These are phyloP conservation scores for Pyrenophora tritici-repentis DNA, from an alignment of 2,329 filamentous ascomycete genomes.

Conservation along the genomic window DNA sequence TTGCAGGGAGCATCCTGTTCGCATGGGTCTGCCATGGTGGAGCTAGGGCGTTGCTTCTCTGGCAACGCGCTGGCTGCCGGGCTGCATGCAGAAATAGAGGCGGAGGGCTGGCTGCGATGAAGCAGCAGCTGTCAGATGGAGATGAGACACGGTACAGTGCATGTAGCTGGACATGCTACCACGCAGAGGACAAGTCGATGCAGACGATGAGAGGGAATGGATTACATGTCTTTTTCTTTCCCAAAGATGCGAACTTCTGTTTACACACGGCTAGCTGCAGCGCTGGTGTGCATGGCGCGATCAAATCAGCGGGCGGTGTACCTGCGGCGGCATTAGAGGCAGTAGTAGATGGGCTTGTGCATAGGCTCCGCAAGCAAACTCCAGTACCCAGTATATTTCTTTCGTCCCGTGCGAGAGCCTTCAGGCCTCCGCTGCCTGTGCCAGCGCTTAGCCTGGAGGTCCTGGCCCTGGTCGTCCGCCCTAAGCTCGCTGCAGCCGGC, in stretches of 20 bases:
- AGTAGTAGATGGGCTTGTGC: slow-evolving; percentile 19
- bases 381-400: slow-evolving; percentile 15
- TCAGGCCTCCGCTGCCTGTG: slow-evolving; percentile 31
- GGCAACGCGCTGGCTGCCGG: slow-evolving; percentile 28
- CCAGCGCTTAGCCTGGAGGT: slow-evolving; percentile 30
- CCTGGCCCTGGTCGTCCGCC: slow-evolving; percentile 30
- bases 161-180: neutral
- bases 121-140: slow-evolving; percentile 22
- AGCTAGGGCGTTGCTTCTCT: slow-evolving; percentile 24
- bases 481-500: slow-evolving; percentile 35
- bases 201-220: no score
- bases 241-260: slow-evolving; percentile 17
- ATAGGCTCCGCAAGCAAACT: slow-evolving; percentile 25
- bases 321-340: slow-evolving; percentile 20
- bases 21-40: slow-evolving; percentile 28
- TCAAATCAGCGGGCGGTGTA: slow-evolving; percentile 21
- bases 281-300: slow-evolving; percentile 10
- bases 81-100: slow-evolving; percentile 19
- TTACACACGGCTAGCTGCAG: slow-evolving; percentile 23
- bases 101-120: slow-evolving; percentile 1
- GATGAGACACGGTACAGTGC: slow-evolving; percentile 1
- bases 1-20: slow-evolving; percentile 29
- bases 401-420: slow-evolving; percentile 29
- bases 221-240: no score
- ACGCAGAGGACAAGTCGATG: no score